phyloP scores from a whole-genome alignment of 768 basidiomycete species.

The Leucosporidium scottii region DNA sequence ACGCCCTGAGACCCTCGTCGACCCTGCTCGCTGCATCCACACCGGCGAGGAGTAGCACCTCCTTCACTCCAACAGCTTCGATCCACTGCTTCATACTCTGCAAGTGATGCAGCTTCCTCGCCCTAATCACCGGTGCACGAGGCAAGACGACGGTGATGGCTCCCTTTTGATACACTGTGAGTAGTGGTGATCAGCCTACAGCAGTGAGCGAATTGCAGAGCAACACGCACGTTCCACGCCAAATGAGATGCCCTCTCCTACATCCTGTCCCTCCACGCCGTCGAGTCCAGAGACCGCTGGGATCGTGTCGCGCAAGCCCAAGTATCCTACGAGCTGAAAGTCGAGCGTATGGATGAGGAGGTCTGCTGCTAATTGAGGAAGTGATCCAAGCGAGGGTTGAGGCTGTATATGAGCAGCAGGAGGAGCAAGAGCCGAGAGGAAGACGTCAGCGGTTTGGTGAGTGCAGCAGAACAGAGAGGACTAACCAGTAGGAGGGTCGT shows the following conservation, averaged over 20 bases:
- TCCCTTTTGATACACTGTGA: constrained; percentile 12
- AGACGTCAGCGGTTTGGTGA: too few relatives aligned
- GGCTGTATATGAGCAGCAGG: constrained; percentile 8
- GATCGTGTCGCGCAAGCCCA: constrained; percentile 18
- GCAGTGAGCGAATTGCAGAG: too few relatives aligned
- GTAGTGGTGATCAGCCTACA: neutral
- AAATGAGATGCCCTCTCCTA: constrained; percentile 10
- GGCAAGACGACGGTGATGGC: constrained; percentile 24
- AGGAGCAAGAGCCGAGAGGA: too few relatives aligned
- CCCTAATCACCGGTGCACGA: constrained; percentile 27
- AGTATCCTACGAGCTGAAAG: constrained; percentile 19
- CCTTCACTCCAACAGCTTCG: neutral
- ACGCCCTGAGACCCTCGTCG: constrained; percentile 22
- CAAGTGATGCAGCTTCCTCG: constrained; percentile 18
- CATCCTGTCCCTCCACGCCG: neutral
- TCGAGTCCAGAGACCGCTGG: constrained; percentile 19
- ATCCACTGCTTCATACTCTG: constrained; percentile 3
- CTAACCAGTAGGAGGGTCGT: too few relatives aligned
- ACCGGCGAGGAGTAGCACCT: constrained; percentile 20
- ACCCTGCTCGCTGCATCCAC: constrained; percentile 19
- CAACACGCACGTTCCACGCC: constrained; percentile 21
- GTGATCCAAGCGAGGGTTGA: constrained; percentile 22
- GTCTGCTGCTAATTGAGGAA: constrained; percentile 26
- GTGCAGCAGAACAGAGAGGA: too few relatives aligned
- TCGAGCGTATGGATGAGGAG: constrained; percentile 12